phyloP scores from a whole-genome alignment of 2,329 filamentous ascomycete genomes.

The Thermothelomyces thermophilus region DNA sequence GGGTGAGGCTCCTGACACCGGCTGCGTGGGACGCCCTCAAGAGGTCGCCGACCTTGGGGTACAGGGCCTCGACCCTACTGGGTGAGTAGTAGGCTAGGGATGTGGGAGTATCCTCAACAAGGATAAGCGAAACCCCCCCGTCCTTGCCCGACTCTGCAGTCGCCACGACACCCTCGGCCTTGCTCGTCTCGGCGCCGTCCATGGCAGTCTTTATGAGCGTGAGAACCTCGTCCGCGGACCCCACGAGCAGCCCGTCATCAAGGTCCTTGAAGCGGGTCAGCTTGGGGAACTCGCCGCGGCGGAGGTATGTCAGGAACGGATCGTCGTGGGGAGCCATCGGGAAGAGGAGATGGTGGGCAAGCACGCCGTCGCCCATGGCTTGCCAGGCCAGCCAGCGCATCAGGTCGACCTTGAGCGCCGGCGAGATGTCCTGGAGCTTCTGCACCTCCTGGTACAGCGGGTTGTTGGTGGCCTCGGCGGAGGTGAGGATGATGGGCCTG shows the following conservation, averaged over 20 bases:
- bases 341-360: conserved; percentile 71
- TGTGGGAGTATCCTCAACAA: conserved; percentile 58
- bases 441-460: conserved; percentile 69
- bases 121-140: conserved; percentile 51
- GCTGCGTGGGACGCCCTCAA: conserved; percentile 49
- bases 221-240: conserved; percentile 57
- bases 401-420: conserved; percentile 59
- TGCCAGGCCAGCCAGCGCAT: conserved; percentile 91
- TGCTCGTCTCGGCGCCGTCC: conserved; percentile 46
- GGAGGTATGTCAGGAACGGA: conserved; percentile 61
- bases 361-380: conserved; percentile 75
- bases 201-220: conserved; percentile 56
- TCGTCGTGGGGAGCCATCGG: conserved; percentile 79
- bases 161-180: conserved; percentile 56
- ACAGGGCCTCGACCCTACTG: conserved; percentile 55
- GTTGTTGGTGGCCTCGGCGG: conserved; percentile 75
- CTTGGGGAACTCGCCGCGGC: conserved; percentile 66
- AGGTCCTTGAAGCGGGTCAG: conserved; percentile 70
- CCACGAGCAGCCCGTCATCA: conserved; percentile 65
- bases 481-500: conserved; percentile 71
- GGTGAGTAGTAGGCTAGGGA: conserved; percentile 74
- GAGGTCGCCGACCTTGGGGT: conserved; percentile 58
- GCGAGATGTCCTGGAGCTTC: conserved; percentile 48
- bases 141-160: conserved; percentile 32
- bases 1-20: conserved; percentile 60